phyloP scores from a whole-genome alignment of 352 stramenopile genomes.

The Pythium brassicae region DNA sequence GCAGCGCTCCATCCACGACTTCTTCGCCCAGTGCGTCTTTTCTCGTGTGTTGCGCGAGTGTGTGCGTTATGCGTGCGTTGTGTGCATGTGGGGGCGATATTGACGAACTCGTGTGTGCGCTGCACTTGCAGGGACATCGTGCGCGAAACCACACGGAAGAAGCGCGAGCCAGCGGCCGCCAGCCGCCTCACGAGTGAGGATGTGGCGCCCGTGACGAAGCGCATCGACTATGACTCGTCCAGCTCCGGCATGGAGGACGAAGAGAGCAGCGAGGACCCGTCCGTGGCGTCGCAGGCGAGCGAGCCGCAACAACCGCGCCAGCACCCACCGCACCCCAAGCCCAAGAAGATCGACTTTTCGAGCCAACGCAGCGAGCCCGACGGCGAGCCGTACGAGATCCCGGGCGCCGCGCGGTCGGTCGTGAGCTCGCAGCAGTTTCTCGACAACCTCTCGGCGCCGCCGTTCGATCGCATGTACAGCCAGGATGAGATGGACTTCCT shows the following conservation, averaged over 20 bases:
- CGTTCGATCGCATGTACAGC: constrained; percentile 55
- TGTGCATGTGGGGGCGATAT: not conserved
- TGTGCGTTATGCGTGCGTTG: too few species aligned
- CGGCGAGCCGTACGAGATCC: constrained; percentile 32
- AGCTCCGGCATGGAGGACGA: constrained; percentile 40
- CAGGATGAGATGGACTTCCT: constrained; percentile 86
- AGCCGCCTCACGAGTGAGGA: constrained; percentile 21
- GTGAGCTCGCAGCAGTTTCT: constrained; percentile 30
- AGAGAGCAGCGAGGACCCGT: constrained; percentile 30
- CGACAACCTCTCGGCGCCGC: constrained; percentile 24
- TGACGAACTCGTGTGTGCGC: not conserved
- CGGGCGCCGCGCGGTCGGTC: not conserved
- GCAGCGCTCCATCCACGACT: constrained; percentile 84
- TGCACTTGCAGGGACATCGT: constrained; percentile 14
- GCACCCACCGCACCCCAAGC: constrained; percentile 19
- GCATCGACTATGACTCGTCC: constrained; percentile 70
- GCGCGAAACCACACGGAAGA: constrained; percentile 31
- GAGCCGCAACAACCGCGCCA: constrained; percentile 11
- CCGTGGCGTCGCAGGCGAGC: not conserved
- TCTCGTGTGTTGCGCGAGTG: not conserved
- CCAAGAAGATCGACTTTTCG: constrained; percentile 81
- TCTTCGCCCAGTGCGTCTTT: constrained; percentile 53
- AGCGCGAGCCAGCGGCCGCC: constrained; percentile 15
- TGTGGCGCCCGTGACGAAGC: constrained; percentile 52
- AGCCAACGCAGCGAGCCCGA: constrained; percentile 75